phyloP scores from a whole-genome alignment of 495 filamentous ascomycete genomes.

The Neurospora cerealis region DNA sequence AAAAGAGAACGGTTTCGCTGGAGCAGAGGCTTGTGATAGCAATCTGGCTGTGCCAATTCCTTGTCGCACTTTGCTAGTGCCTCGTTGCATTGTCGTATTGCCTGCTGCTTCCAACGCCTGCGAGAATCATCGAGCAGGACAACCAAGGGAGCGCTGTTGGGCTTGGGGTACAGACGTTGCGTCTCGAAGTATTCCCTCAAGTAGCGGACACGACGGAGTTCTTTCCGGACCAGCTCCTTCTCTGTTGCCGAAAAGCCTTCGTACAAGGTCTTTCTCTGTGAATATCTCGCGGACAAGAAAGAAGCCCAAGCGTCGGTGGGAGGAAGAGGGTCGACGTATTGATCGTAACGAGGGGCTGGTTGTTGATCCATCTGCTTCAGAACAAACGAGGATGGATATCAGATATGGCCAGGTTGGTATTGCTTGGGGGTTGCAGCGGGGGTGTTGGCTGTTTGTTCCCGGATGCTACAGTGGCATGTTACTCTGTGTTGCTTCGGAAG shows the following conservation, averaged over 20 bases:
- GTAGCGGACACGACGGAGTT: constrained; percentile 16
- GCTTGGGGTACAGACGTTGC: constrained; percentile 7
- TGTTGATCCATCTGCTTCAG: not conserved
- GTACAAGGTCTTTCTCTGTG: constrained; percentile 13
- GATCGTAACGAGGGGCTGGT: constrained; percentile 2
- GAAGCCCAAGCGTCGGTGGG: constrained; percentile 17
- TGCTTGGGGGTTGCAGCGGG: not conserved
- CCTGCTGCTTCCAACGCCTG: constrained; percentile 9
- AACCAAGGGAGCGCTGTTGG: constrained; percentile 8
- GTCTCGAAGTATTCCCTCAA: constrained; percentile 13
- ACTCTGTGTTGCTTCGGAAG: not conserved
- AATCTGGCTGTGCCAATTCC: constrained; percentile 6
- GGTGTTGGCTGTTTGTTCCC: not conserved
- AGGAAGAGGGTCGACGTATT: constrained; percentile 14
- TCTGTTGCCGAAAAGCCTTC: constrained; percentile 9
- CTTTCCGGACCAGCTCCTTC: constrained; percentile 15
- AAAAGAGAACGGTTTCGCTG: constrained; percentile 11
- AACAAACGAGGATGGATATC: not conserved
- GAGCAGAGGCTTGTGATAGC: not conserved
- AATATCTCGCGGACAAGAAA: constrained; percentile 13
- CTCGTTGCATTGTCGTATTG: constrained; percentile 1
- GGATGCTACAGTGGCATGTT: not conserved
- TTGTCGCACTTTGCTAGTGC: constrained; percentile 8
- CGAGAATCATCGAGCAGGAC: constrained; percentile 9
- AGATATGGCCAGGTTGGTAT: not conserved